These are phyloP conservation scores for Beta corolliflora DNA, from an alignment of 179 eudicot genomes.

Conservation along the genomic window DNA sequence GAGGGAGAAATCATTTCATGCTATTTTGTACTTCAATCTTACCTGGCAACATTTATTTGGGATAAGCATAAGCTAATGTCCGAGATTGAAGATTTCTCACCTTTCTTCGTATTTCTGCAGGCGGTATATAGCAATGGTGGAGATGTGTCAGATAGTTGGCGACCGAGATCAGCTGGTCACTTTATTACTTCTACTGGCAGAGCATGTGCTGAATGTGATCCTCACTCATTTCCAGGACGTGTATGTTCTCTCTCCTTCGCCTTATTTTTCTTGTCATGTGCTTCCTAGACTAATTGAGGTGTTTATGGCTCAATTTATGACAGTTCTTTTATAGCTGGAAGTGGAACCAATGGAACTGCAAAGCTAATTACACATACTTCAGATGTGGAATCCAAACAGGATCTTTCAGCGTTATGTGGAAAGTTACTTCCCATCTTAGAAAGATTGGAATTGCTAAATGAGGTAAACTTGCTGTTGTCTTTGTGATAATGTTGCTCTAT, in stretches of 20 bases:
- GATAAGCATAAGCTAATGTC: background rate
- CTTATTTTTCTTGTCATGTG: background rate
- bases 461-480: conserved; percentile 43
- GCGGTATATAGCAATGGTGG: conserved; percentile 89
- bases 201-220: conserved; percentile 81
- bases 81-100: background rate
- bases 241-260: conserved; percentile 42
- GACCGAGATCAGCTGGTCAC: conserved; percentile 80
- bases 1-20: background rate
- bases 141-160: conserved; percentile 88
- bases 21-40: background rate
- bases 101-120: conserved; percentile 39
- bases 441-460: conserved; percentile 76
- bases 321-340: conserved; percentile 41
- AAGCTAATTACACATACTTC: conserved; percentile 45
- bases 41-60: background rate
- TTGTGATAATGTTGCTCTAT: background rate
- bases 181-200: conserved; percentile 69
- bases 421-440: conserved; percentile 69
- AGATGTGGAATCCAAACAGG: conserved; percentile 43
- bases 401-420: conserved; percentile 53
- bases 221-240: conserved; percentile 81
- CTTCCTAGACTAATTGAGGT: conserved; percentile 10
- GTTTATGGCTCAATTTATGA: conserved; percentile 11
- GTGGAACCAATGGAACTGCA: conserved; percentile 37